A percentile compares a stretch with the other conserved stretches of the same genome.
Conservation (phyloP, 139 green algal genomes). For the Marvania coccoides region DNA sequence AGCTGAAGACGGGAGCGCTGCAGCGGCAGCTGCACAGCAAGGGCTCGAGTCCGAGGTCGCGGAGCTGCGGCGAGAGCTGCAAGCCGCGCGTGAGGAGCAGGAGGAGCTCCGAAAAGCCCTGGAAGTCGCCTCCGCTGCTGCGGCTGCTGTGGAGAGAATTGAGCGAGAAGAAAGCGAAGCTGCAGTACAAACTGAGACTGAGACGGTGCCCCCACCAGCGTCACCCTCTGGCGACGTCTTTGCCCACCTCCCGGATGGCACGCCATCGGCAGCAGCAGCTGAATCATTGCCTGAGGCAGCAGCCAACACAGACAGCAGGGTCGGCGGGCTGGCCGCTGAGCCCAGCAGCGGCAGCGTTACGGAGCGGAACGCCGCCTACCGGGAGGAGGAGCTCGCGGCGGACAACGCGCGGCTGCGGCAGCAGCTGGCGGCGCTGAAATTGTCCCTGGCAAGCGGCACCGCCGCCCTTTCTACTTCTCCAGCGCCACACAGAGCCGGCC, state of each 20-base stretch:
- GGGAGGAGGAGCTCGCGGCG: not conserved
- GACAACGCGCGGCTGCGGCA: not conserved
- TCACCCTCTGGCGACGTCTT: conserved; percentile 1
- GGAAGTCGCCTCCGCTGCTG: not conserved
- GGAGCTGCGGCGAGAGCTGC: not conserved
- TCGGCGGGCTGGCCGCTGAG: not conserved
- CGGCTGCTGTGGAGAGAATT: not conserved
- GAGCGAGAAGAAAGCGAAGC: not conserved
- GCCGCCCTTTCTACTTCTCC: not conserved
- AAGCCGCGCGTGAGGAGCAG: not conserved
- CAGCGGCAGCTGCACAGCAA: not conserved
- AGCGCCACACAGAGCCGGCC: too few relatives aligned
- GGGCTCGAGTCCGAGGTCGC: too few relatives aligned
- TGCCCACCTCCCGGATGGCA: not conserved
- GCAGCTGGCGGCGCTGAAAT: not conserved
- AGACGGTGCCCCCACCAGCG: not conserved
- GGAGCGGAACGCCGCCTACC: not conserved
- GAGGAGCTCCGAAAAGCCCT: not conserved
- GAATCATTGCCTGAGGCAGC: too few relatives aligned
- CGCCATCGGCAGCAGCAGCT: not conserved
- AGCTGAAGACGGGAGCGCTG: not conserved
- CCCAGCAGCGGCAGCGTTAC: not conserved
- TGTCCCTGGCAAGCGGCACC: not conserved
- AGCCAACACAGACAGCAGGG: too few relatives aligned
- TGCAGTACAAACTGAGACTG: not conserved